Evolutionary conservation across 2,329 filamentous ascomycete genomes (phyloP).

Genomic region (Colletotrichum euphorbiae): DNA sequence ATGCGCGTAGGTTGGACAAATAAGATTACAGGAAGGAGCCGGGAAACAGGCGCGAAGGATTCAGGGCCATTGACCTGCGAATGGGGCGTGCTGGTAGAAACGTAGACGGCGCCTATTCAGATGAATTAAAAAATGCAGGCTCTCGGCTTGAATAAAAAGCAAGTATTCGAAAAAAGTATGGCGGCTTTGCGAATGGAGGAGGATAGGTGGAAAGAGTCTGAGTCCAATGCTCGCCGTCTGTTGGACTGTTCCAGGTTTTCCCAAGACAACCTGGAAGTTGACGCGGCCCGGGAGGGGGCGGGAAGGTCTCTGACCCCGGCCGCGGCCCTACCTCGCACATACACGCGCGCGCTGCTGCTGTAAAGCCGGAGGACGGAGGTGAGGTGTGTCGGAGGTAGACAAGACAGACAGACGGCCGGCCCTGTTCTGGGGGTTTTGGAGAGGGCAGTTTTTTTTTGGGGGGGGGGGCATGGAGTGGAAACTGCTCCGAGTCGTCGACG

Average conservation of each 20-base stretch:
- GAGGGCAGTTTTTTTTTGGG: not conserved
- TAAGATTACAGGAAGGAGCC: not conserved
- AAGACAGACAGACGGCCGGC: not conserved
- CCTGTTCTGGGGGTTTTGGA: not conserved
- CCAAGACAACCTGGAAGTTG: constrained; percentile 15
- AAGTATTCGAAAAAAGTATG: not conserved
- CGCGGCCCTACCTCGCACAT: constrained; percentile 19
- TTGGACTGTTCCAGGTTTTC: not conserved
- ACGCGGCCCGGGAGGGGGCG: constrained; percentile 11
- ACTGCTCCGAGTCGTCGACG: constrained; percentile 27
- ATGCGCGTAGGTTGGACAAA: constrained; percentile 20
- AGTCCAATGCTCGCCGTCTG: constrained; percentile 2
- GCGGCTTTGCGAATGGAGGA: not conserved
- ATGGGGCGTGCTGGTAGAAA: not conserved
- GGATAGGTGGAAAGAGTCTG: not conserved
- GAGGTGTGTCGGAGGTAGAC: constrained; percentile 20
- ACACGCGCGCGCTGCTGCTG: constrained; percentile 34
- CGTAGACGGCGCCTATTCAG: constrained; percentile 21
- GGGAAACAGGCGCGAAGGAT: constrained; percentile 38
- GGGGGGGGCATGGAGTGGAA: constrained; percentile 20
- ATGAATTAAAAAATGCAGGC: not conserved
- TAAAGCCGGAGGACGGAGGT: constrained; percentile 2
- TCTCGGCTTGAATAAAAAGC: not conserved
- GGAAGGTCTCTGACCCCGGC: constrained; percentile 20
- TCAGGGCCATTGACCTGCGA: constrained; percentile 11